Evolutionary conservation across 768 basidiomycete genomes (phyloP).

Genomic region (Glaciozyma martinii): DNA sequence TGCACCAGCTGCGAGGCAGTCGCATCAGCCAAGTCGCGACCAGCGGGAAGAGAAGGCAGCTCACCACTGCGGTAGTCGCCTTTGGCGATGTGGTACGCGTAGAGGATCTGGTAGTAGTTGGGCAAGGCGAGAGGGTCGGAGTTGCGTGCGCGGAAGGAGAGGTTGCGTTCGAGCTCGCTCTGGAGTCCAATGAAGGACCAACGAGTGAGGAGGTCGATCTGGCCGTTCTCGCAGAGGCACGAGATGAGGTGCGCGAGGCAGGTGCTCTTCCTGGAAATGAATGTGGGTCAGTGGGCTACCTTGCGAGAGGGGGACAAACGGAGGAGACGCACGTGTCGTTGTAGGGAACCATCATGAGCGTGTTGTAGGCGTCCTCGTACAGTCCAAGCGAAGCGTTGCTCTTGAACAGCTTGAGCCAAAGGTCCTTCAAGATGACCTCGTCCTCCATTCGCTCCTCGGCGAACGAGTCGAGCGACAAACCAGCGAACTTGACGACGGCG

Average conservation of each 20-base stretch:
- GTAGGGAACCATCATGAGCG: slow-evolving; percentile 63
- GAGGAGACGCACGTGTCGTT: slow-evolving; percentile 59
- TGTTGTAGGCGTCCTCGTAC: slow-evolving; percentile 81
- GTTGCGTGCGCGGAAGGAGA: slow-evolving; percentile 89
- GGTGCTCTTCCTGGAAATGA: slow-evolving; percentile 59
- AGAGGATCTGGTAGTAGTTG: slow-evolving; percentile 82
- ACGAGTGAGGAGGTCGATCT: slow-evolving; percentile 64
- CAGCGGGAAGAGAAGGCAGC: slow-evolving; percentile 34
- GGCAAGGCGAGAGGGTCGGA: slow-evolving; percentile 77
- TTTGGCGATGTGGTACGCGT: slow-evolving; percentile 79
- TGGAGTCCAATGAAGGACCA: slow-evolving; percentile 78
- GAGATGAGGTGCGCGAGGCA: slow-evolving; percentile 73
- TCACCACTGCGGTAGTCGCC: slow-evolving; percentile 87
- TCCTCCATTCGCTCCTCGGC: slow-evolving; percentile 41
- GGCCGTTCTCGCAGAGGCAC: slow-evolving; percentile 83
- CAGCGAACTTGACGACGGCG: slow-evolving; percentile 64
- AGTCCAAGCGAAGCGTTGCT: slow-evolving; percentile 61
- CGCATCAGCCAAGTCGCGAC: slow-evolving; percentile 11
- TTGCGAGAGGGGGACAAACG: neutral
- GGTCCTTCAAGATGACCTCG: slow-evolving; percentile 51
- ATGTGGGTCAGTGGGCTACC: neutral
- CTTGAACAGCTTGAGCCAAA: slow-evolving; percentile 72
- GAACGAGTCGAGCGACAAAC: slow-evolving; percentile 64
- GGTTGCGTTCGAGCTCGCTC: slow-evolving; percentile 74
- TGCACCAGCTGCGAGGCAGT: slow-evolving; percentile 56